These are phyloP conservation scores for Bassia scoparia DNA, from an alignment of 148 eudicot genomes.

Conservation along the genomic window DNA sequence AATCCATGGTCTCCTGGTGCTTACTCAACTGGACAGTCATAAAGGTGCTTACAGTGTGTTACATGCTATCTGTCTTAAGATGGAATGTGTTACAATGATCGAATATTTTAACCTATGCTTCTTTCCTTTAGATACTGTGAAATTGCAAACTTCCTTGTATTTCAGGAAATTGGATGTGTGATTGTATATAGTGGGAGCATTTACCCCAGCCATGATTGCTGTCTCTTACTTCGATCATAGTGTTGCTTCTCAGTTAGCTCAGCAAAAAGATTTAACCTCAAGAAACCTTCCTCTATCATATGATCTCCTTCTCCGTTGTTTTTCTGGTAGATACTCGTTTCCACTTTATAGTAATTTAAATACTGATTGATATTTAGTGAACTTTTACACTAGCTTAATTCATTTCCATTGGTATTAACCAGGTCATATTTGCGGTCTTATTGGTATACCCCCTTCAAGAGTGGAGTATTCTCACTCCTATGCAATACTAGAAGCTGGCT, in stretches of 20 bases:
- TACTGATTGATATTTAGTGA: background rate
- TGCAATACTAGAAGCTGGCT: slow-evolving; percentile 99
- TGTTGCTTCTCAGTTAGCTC: slow-evolving; percentile 98
- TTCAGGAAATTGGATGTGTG: slow-evolving; percentile 86
- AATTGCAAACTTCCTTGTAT: background rate
- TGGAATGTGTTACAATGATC: background rate
- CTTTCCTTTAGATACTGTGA: slow-evolving; percentile 6
- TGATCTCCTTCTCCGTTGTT: slow-evolving; percentile 90
- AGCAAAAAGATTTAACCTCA: slow-evolving; percentile 92
- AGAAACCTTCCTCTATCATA: slow-evolving; percentile 98
- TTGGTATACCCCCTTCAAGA: slow-evolving; percentile 97
- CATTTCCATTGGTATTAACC: slow-evolving; percentile 4
- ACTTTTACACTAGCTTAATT: background rate
- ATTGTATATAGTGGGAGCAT: slow-evolving; percentile 80
- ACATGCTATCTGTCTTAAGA: background rate
- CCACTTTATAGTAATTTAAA: background rate
- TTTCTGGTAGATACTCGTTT: slow-evolving; percentile 52
- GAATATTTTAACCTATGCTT: background rate
- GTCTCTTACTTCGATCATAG: slow-evolving; percentile 99
- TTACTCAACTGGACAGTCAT: slow-evolving; percentile 90
- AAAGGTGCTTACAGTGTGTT: slow-evolving; percentile 46
- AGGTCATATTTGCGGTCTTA: slow-evolving; percentile 84
- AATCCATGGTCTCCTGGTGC: slow-evolving; percentile 99
- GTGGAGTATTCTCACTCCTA: slow-evolving; percentile 99
- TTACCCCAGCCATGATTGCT: slow-evolving; percentile 98